A percentile compares a stretch with the other conserved stretches of the same genome.
Conservation (phyloP, 768 basidiomycete species). For the Rubroboletus satanas region DNA sequence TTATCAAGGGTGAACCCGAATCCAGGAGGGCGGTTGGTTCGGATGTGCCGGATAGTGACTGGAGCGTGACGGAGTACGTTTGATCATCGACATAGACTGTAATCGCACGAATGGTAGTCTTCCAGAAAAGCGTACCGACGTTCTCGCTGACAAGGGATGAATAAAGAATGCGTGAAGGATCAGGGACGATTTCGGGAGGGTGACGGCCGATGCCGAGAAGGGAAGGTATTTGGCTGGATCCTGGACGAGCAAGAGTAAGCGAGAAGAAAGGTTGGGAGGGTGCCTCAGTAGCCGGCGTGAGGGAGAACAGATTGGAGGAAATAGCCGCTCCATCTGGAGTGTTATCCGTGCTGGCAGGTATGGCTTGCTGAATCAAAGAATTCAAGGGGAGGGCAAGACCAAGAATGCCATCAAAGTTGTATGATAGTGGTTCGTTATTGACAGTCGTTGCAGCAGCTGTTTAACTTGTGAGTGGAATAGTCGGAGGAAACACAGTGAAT, state of each 20-base stretch:
- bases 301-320: conserved; percentile 68
- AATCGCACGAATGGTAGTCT: conserved; percentile 51
- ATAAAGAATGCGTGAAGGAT: conserved; percentile 52
- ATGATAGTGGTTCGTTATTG: conserved; percentile 51
- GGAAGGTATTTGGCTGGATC: conserved; percentile 51
- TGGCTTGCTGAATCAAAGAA: conserved; percentile 53
- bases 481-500: not conserved
- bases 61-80: conserved; percentile 38
- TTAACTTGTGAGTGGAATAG: not conserved
- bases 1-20: conserved; percentile 63
- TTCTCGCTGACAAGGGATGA: conserved; percentile 40
- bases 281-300: conserved; percentile 49
- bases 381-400: conserved; percentile 73
- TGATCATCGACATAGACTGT: conserved; percentile 55
- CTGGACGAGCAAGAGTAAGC: conserved; percentile 65
- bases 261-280: conserved; percentile 65
- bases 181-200: conserved; percentile 47
- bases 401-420: conserved; percentile 61
- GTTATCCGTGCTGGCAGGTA: conserved; percentile 49
- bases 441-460: conserved; percentile 60
- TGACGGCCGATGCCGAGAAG: conserved; percentile 69
- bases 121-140: conserved; percentile 57
- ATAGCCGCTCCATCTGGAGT: conserved; percentile 62
- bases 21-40: conserved; percentile 70
- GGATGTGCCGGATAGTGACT: conserved; percentile 37